phyloP scores from a whole-genome alignment of 352 stramenopile species.

The Salisapilia sapeloensis region DNA sequence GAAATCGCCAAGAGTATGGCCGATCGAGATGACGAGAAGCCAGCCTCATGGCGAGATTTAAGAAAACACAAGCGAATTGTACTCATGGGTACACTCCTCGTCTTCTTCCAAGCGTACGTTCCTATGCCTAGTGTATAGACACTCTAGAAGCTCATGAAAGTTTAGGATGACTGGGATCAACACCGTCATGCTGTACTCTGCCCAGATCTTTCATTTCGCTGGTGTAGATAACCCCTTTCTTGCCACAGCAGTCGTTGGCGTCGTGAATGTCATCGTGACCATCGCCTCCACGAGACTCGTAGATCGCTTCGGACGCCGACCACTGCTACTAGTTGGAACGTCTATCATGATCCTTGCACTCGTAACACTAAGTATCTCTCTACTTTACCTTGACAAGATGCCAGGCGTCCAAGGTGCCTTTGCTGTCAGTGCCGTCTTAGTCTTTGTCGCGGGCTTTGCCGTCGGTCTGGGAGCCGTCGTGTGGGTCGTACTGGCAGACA shows the following conservation, averaged over 20 bases:
- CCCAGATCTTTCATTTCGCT: slow-evolving; percentile 83
- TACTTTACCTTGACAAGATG: slow-evolving; percentile 38
- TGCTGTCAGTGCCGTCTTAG: slow-evolving; percentile 58
- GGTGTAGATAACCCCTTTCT: slow-evolving; percentile 76
- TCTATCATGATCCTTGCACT: slow-evolving; percentile 57
- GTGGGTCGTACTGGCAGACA: slow-evolving; percentile 74
- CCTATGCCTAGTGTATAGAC: background rate
- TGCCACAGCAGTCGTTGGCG: slow-evolving; percentile 49
- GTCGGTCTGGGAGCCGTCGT: slow-evolving; percentile 65
- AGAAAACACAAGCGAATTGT: slow-evolving; percentile 41
- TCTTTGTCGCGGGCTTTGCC: slow-evolving; percentile 76
- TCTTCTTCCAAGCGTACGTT: slow-evolving; percentile 64
- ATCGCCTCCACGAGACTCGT: slow-evolving; percentile 65
- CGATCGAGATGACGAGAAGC: slow-evolving; percentile 17
- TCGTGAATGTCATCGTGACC: slow-evolving; percentile 63
- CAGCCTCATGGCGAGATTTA: slow-evolving; percentile 32
- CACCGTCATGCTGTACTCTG: slow-evolving; percentile 84
- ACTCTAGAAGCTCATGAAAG: background rate
- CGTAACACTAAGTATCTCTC: slow-evolving; percentile 35
- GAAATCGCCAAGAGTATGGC: slow-evolving; percentile 50
- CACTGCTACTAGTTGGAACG: slow-evolving; percentile 54
- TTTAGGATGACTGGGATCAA: slow-evolving; percentile 81
- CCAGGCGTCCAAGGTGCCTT: slow-evolving; percentile 31
- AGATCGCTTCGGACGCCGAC: slow-evolving; percentile 49
- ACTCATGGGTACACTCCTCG: slow-evolving; percentile 31